Base-by-base conservation (phyloP, 345 rosid genomes). In the Clausena lansium region DNA sequence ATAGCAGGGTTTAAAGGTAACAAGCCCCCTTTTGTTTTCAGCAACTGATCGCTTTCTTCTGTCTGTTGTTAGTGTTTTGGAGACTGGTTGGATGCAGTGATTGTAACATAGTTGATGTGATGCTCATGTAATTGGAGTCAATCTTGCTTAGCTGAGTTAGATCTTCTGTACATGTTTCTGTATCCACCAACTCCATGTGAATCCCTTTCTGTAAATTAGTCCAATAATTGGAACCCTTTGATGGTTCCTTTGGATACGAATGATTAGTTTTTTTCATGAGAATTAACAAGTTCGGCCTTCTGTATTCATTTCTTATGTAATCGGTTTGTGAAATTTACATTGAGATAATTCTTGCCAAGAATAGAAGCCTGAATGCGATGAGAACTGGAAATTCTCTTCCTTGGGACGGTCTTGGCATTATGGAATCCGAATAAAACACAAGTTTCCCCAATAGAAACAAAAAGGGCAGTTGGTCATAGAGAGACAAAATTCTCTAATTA, bases 1-100 rank as follows among this genome's bases (percentile, higher is more conserved):
- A 82, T 84, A 81, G 94, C 88, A 82, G 99, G 81, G 98, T 92
- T 67, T 96, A 78, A 85, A 68, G 71, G 71, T 33, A 47, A 47
- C 28, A 47, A 45, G 7, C 27, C 36, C 39, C 38, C 66, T 62
- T 11, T 61, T 67, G 32, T 74, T 55, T 61, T 25, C n/a, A 5
- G 28, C 66, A 36, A 38, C 27, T 75, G 35, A 54, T 79, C 11
- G 13, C 30, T 20, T 57, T 75, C 73, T 39, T 39, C 27, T 76
- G 13, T 41, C 5, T 19, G 39, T 38, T 45, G 71, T 39, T 25
- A 27, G 55, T 75, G 74, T 71, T 22, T 70, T 50, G 71, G 67
- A 63, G 81, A 74, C 39, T 65, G 39, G 76, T 73, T 72, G 65
- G 77, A 39, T 72, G 58, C 27, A 59, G 70, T 65, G 74, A 80